phyloP scores from a whole-genome alignment of 306 rosid species.

The Rosa persica region DNA sequence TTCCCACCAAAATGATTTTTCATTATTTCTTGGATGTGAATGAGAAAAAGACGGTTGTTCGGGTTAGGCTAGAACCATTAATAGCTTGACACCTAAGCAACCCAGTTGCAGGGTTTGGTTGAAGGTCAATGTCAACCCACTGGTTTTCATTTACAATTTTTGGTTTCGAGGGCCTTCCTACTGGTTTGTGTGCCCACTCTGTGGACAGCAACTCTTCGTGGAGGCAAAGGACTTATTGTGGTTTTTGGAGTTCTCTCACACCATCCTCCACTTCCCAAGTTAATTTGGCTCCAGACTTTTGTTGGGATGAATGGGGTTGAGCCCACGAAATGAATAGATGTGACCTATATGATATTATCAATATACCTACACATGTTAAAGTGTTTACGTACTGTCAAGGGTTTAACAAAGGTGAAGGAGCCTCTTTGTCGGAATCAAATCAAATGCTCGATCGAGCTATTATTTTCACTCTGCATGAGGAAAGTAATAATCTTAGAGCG shows the following conservation, averaged over 20 bases:
- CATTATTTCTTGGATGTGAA: neutral
- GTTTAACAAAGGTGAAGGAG: neutral
- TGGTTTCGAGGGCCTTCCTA: neutral
- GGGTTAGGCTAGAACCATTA: neutral
- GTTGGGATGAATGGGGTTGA: neutral
- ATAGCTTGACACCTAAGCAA: neutral
- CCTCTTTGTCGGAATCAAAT: neutral
- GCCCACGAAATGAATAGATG: neutral
- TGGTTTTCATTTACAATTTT: neutral
- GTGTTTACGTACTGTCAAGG: neutral
- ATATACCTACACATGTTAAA: neutral
- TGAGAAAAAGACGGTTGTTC: neutral
- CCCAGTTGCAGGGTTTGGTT: neutral
- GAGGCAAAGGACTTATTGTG: neutral
- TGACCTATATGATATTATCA: neutral
- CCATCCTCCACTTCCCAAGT: neutral
- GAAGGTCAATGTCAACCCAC: conserved; percentile 3
- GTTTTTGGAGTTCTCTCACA: neutral
- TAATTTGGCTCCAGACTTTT: neutral
- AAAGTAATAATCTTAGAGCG: neutral
- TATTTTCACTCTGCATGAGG: neutral
- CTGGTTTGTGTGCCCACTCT: neutral
- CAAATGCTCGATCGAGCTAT: neutral
- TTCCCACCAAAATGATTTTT: conserved; percentile 1
- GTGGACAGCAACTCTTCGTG: neutral